Base-by-base conservation (phyloP, 1,284 basidiomycete species). In the Ustilago bromivora region DNA sequence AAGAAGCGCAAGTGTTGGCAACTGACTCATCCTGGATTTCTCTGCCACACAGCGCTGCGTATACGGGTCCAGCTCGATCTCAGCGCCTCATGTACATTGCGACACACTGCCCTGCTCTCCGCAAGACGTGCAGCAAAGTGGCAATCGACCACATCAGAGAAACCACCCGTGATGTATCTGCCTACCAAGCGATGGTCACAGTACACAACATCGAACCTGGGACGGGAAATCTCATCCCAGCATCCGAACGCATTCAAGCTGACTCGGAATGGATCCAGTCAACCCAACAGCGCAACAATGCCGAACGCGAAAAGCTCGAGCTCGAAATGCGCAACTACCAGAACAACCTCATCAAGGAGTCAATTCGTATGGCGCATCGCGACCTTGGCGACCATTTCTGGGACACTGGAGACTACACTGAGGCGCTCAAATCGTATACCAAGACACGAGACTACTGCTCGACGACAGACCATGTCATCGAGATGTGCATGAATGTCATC, bases 311-410 rank as follows among this genome's bases (percentile, higher is more conserved):
- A 34, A 93, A 92, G 86, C 88, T 96, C 58, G 93, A 95, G 86
- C 91, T 93, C 11, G 94, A 96, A 86, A 88, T 96, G 83, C 94
- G 94, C 89, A 92, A 92, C 15, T 95, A 95, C 83, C 89, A 91
- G 70, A 94, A 92, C 82, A 96, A 95, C 84, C 91, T 95, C 90
- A 95, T 96, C 88, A 95, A 95, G 86, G 95, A 96, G 88, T 94
- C 93, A 88, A 94, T 95, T 80, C 89, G 94, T 76, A 94, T 95
- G 92, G 93, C 90, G 0, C 91, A 96, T 86, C 89, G 93, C 57
- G 94, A 96, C 81, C 88, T 96, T 12, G 94, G 92, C 32, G 89
- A 92, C 68, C 92, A 92, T 85, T 91, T 91, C 86, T 90, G 91
- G 55, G 87, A 89, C 7, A 87, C 89, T 2, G 94, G 94, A 23